Evolutionary conservation across 148 eudicot species (phyloP).

Genomic region (Silene latifolia): DNA sequence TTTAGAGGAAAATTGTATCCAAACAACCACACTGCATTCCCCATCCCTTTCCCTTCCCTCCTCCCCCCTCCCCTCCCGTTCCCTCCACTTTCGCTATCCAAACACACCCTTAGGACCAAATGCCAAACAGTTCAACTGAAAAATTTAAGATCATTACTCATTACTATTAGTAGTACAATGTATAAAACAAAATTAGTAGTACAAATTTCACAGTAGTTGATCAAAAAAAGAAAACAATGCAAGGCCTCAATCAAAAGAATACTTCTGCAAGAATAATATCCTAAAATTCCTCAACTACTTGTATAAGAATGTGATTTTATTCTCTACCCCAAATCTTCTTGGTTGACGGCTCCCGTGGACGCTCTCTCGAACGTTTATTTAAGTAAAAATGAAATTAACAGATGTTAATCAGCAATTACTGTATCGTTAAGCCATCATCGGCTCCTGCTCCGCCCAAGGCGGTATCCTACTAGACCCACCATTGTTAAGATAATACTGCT

Average conservation of each 20-base stretch:
- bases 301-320: slow-evolving; percentile 1
- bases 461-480: slow-evolving; percentile 46
- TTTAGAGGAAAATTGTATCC: too few species aligned
- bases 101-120: too few species aligned
- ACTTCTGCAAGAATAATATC: slow-evolving; percentile 16
- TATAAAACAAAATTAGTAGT: slow-evolving; percentile 15
- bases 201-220: not conserved
- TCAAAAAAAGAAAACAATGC: too few species aligned
- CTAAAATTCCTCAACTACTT: too few species aligned
- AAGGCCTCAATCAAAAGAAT: slow-evolving; percentile 15
- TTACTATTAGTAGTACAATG: too few species aligned
- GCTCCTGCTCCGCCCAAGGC: slow-evolving; percentile 84
- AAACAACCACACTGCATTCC: too few species aligned
- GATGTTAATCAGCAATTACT: slow-evolving; percentile 2
- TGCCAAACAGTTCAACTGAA: too few species aligned
- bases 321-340: slow-evolving; percentile 16
- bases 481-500: slow-evolving; percentile 31
- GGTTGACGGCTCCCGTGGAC: slow-evolving; percentile 3
- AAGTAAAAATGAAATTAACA: slow-evolving; percentile 9
- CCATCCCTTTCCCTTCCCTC: too few species aligned
- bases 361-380: not conserved
- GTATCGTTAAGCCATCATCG: slow-evolving; percentile 48
- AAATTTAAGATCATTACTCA: too few species aligned
- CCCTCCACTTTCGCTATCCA: too few species aligned
- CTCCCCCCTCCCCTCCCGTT: too few species aligned